phyloP scores from a whole-genome alignment of 108 stramenopile species.

The Chaetoceros muelleri region DNA sequence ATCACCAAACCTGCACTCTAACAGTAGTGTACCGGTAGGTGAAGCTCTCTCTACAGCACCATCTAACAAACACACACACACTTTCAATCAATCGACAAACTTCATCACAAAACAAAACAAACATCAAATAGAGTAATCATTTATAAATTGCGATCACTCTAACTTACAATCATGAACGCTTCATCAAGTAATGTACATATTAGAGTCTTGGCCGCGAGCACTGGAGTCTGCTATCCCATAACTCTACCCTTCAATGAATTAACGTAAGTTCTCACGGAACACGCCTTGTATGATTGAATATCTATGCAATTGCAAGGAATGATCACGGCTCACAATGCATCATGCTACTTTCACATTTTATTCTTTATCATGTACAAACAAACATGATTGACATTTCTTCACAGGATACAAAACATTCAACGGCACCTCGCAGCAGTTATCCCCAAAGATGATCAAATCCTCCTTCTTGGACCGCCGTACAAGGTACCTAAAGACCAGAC shows the following conservation, averaged over 20 bases:
- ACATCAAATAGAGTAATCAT: no score
- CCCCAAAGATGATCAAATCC: conserved; percentile 63
- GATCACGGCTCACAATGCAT: not conserved
- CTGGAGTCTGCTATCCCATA: conserved; percentile 43
- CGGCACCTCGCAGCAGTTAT: conserved; percentile 60
- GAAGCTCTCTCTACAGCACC: no score
- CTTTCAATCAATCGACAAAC: no score
- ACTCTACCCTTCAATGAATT: conserved; percentile 38
- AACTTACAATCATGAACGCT: not conserved
- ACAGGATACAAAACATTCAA: conserved; percentile 56
- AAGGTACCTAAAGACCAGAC: conserved; percentile 72
- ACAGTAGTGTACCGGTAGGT: no score
- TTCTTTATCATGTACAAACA: not conserved
- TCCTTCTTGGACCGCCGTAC: conserved; percentile 70
- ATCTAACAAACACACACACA: no score
- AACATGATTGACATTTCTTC: conserved; percentile 5
- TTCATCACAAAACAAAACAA: no score
- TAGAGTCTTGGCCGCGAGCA: conserved; percentile 49
- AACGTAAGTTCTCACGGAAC: conserved; percentile 27
- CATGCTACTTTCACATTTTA: not conserved
- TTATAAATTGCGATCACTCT: no score
- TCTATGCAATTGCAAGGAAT: not conserved
- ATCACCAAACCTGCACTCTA: no score
- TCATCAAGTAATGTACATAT: conserved; percentile 9
- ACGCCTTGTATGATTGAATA: not conserved